Conservation (phyloP, 2,329 filamentous ascomycete species). For the Xylaria sp. region DNA sequence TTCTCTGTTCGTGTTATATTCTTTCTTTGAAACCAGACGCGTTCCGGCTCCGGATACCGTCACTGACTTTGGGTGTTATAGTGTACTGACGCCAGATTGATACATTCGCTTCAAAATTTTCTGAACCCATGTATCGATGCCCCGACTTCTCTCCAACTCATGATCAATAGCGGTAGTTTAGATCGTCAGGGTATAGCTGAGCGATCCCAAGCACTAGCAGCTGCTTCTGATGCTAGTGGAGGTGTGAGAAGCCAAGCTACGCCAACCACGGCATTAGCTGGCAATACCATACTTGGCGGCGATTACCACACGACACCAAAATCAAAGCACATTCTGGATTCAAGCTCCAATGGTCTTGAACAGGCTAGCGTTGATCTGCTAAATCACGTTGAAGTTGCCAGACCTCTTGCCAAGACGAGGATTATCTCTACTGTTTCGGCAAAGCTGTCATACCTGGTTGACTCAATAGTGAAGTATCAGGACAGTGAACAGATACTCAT, state of each 20-base stretch:
- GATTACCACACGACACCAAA: conserved; percentile 46
- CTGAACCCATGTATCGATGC: conserved; percentile 59
- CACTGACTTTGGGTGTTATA: not conserved
- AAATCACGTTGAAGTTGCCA: conserved; percentile 57
- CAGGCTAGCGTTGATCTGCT: conserved; percentile 45
- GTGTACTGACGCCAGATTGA: conserved; percentile 62
- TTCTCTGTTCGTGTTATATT: not conserved
- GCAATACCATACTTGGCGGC: conserved; percentile 45
- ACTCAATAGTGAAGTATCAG: conserved; percentile 75
- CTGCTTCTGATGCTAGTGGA: conserved; percentile 39
- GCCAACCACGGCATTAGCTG: conserved; percentile 42
- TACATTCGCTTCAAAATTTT: conserved; percentile 64
- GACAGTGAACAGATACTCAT: conserved; percentile 85
- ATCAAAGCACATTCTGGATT: conserved; percentile 34
- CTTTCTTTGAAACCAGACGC: no score
- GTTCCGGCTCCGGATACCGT: not conserved
- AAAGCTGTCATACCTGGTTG: conserved; percentile 87
- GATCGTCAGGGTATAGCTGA: conserved; percentile 54
- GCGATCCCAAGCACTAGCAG: conserved; percentile 49
- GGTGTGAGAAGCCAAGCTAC: conserved; percentile 32
- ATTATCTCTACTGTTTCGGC: conserved; percentile 85
- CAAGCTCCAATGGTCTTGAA: conserved; percentile 24
- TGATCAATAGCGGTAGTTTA: conserved; percentile 61
- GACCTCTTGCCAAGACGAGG: conserved; percentile 67
- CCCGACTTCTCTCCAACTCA: conserved; percentile 57